Base-by-base conservation (phyloP, 164 flowering plant species). In the Aristolochia contorta region DNA sequence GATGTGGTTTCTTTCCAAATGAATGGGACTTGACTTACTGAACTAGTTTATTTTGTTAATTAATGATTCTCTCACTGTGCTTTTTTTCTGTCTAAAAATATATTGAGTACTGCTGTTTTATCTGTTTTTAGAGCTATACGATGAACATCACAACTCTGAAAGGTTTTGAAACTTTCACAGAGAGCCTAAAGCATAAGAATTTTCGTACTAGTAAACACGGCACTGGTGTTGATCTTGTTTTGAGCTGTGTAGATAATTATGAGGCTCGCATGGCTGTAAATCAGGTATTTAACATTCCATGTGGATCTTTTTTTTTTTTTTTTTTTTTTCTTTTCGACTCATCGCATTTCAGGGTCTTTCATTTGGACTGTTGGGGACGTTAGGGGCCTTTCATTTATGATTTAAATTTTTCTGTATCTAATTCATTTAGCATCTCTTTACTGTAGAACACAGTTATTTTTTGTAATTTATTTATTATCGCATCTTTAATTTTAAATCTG, bases 261-360 rank as follows among this genome's bases (percentile, higher is more conserved):
- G 99, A 93, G 80, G 99, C 99, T 58, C 80, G 99, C 70, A 93
- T 93, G 97, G 97, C 85, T 67, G 96, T 93, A 52, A 93, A 93
- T 74, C 99, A 90, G 99, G 97, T 93, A 72, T 71, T 55, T 49
- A 49, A 18, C 3, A 16, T 49, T 49, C 22, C 1, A 49, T 49
- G 6, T 5, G 53, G 53, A 49, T 16, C 19, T 20, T 16, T 12
- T 15, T 19, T 63, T 20, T 13, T 64, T 63, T 24, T 37, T 7
- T 53, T 53, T 41, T 32, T 13, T 27, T 49, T n/a, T 49, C 30
- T 27, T 27, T 27, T 27, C n/a, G n/a, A n/a, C 54, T 8, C 12
- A 9, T 37, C 5, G 19, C 18, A 22, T 14, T 50, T 50, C 58
- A 55, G 37, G 14, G 27, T 1, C n/a, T 46, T 16, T 20, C n/a